Percentiles rank a stretch among this genome's conserved stretches.
Conservation (phyloP, 2,329 filamentous ascomycete species). For the Trichothecium roseum region DNA sequence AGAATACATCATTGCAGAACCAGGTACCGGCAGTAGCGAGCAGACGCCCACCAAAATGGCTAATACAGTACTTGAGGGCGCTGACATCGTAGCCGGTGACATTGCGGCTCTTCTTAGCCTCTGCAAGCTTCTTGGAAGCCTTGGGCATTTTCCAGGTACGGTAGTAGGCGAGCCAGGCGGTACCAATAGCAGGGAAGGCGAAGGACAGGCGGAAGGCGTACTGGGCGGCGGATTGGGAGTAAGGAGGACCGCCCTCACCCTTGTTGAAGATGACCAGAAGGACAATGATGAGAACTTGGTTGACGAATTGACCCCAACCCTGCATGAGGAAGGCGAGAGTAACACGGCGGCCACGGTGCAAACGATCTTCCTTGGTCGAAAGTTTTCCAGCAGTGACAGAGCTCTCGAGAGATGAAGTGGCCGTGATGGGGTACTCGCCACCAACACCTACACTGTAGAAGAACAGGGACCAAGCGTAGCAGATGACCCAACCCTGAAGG, state of each 20-base stretch:
- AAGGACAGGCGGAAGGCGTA: constrained; percentile 91
- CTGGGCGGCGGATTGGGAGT: constrained; percentile 67
- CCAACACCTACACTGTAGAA: constrained; percentile 59
- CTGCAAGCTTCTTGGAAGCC: constrained; percentile 70
- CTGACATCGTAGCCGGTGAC: constrained; percentile 90
- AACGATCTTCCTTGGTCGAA: constrained; percentile 83
- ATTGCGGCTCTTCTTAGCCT: constrained; percentile 74
- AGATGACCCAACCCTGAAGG: constrained; percentile 91
- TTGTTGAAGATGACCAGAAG: constrained; percentile 83
- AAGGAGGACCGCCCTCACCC: constrained; percentile 62
- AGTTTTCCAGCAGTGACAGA: constrained; percentile 76
- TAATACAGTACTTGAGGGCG: constrained; percentile 68
- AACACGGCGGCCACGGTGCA: constrained; percentile 92
- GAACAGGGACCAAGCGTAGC: constrained; percentile 91
- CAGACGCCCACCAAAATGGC: constrained; percentile 76
- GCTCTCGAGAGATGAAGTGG: constrained; percentile 89
- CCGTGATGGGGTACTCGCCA: constrained; percentile 94
- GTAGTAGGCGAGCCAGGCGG: constrained; percentile 92
- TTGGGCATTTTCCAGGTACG: constrained; percentile 90
- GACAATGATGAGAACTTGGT: constrained; percentile 82
- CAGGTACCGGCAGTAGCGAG: constrained; percentile 79
- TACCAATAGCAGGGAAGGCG: constrained; percentile 80
- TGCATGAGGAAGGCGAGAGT: constrained; percentile 97
- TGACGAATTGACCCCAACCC: constrained; percentile 93
- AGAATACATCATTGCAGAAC: constrained; percentile 98